Evolutionary conservation across 2,329 filamentous ascomycete genomes (phyloP).

Genomic region (Fusarium sp.): DNA sequence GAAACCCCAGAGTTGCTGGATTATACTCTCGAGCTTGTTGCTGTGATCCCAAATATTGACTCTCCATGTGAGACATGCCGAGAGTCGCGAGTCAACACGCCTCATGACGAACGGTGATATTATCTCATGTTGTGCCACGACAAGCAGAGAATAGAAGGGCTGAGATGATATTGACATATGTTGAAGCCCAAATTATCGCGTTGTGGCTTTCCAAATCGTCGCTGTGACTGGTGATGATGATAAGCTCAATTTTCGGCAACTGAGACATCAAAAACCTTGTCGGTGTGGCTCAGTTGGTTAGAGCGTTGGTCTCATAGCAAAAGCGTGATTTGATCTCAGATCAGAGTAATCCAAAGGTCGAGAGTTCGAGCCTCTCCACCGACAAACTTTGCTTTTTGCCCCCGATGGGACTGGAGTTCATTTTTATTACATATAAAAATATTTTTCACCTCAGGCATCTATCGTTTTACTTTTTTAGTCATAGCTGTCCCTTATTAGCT

Average conservation of each 20-base stretch:
- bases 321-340: slow-evolving; percentile 1
- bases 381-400: neutral
- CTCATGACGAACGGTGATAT: too few species aligned
- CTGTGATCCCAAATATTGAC: too few species aligned
- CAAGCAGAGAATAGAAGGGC: rapidly evolving
- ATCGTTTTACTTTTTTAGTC: neutral
- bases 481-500: too few species aligned
- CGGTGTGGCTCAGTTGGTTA: slow-evolving; percentile 3
- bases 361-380: slow-evolving; percentile 8
- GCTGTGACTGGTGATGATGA: rapidly evolving
- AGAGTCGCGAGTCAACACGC: too few species aligned
- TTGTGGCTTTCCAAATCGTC: rapidly evolving
- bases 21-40: too few species aligned
- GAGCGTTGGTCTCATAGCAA: slow-evolving; percentile 1
- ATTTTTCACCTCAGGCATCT: neutral
- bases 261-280: neutral
- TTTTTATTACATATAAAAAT: neutral
- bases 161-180: neutral
- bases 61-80: too few species aligned
- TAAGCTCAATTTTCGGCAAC: rapidly evolving
- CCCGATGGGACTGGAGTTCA: rapidly evolving
- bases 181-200: rapidly evolving
- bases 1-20: too few species aligned
- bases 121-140: rapidly evolving
- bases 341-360: slow-evolving; percentile 7